phyloP scores from a whole-genome alignment of 441 rosid species.

The California macrophylla region DNA sequence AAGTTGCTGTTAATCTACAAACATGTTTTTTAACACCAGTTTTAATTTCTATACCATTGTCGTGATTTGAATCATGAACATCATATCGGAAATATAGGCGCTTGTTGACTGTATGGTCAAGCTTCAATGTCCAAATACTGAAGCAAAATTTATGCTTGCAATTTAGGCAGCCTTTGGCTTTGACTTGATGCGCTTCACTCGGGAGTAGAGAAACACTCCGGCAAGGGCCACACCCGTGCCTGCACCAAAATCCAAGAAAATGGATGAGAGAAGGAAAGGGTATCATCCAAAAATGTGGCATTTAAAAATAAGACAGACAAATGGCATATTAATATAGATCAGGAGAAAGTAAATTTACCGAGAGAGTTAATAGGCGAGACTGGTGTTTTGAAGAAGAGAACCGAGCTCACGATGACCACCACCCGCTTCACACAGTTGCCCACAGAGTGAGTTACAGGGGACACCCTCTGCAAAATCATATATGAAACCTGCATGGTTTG shows the following conservation, averaged over 20 bases:
- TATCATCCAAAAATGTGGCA: background rate
- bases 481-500: constrained; percentile 61
- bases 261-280: background rate
- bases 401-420: constrained; percentile 96
- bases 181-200: constrained; percentile 85
- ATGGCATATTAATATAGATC: background rate
- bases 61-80: too few relatives aligned
- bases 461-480: constrained; percentile 88
- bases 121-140: constrained; percentile 16
- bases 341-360: constrained; percentile 34
- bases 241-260: constrained; percentile 19
- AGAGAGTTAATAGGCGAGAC: constrained; percentile 70
- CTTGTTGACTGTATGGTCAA: too few relatives aligned
- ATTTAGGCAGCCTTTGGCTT: constrained; percentile 64
- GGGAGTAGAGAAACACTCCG: constrained; percentile 85
- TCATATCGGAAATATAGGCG: too few relatives aligned
- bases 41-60: background rate
- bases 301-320: background rate
- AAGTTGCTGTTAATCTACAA: too few relatives aligned
- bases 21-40: too few relatives aligned
- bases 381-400: constrained; percentile 70
- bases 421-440: constrained; percentile 98
- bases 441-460: constrained; percentile 95
- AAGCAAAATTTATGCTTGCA: constrained; percentile 12
- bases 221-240: constrained; percentile 89